Conservation (phyloP, 176 grass and related monocot genomes). For the Carex myosuroides region DNA sequence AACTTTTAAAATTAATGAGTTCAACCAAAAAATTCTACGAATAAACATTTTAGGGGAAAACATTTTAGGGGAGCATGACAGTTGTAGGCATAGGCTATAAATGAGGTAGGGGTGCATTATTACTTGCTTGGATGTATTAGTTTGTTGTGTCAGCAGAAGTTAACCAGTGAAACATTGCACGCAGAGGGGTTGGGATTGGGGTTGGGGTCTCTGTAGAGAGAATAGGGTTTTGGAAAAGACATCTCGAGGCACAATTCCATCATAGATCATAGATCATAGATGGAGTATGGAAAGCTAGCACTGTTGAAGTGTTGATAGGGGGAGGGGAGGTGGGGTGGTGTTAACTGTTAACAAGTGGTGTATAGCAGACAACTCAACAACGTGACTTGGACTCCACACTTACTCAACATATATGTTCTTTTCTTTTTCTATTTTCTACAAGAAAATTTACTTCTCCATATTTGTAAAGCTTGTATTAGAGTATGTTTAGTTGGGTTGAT, state of each 20-base stretch:
- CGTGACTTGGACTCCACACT: constrained; percentile 65
- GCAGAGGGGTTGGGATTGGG: constrained; percentile 18
- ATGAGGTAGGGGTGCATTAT: constrained; percentile 22
- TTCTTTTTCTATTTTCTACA: too few species aligned
- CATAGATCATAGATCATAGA: constrained; percentile 27
- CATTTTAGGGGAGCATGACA: neutral
- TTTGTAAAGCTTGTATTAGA: neutral
- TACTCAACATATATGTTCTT: constrained; percentile 26
- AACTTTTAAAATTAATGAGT: neutral
- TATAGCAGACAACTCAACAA: constrained; percentile 44
- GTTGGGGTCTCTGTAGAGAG: constrained; percentile 20
- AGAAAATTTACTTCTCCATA: neutral
- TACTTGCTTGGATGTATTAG: constrained; percentile 26
- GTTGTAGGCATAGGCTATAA: constrained; percentile 8
- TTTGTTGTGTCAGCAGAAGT: constrained; percentile 26
- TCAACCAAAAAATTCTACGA: neutral
- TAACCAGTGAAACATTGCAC: constrained; percentile 21
- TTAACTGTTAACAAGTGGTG: neutral
- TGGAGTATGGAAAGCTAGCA: constrained; percentile 12
- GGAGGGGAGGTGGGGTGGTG: neutral
- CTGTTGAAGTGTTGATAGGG: constrained; percentile 20
- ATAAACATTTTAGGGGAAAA: neutral
- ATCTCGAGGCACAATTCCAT: constrained; percentile 70
- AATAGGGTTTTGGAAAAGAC: constrained; percentile 48
- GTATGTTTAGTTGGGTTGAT: too few species aligned